Evolutionary conservation across 352 stramenopile genomes (phyloP), one percentile per base, ranked within the genome.

Genomic region (Phytophthora idaei): DNA sequence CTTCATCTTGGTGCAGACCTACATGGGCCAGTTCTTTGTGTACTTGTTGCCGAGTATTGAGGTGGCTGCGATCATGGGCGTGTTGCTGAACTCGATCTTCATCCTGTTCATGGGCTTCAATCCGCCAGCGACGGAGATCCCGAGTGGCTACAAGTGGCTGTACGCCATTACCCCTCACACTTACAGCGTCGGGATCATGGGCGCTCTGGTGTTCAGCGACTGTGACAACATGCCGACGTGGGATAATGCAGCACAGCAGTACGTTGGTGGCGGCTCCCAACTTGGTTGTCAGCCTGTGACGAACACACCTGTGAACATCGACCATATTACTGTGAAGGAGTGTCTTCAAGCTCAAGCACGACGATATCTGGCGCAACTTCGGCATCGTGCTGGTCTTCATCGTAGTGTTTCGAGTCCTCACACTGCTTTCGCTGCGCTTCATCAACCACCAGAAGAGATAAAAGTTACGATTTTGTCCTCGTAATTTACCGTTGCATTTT

Each of bases 41-140:
- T 84, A 77, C 60, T 61, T 59, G 2, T 29, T 82, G 11, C 75
- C 78, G 11, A 81, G 42, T 34, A 52, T 74, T 8, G 62, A 83
- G 34, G 69, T 69, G 0, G 72, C 75, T 1, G 44, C 61, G 37
- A 52, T 68, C 10, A 46, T 87, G 8, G 73, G 75, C 4, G 52
- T 71, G 14, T 48, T 86, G 25, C 12, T 85, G 45, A 89, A 68
- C 45, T 78, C 77, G 21, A 74, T 89, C 46, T 84, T 74, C 48
- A 69, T 84, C 9, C 37, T 87, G 10, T 85, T 85, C 42, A 73
- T 78, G 21, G 80, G 80, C 36, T 89, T 78, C 56, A 81, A 81
- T 27, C 75, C 77, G 3, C 77, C 80, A 15, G 70, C 73, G 0
- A 71, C 60, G 32, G 62, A 75, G 36, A 81, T 87, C 32, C 80